Conservation (phyloP, 2,329 filamentous ascomycete genomes). For the Venturia aucupariae region DNA sequence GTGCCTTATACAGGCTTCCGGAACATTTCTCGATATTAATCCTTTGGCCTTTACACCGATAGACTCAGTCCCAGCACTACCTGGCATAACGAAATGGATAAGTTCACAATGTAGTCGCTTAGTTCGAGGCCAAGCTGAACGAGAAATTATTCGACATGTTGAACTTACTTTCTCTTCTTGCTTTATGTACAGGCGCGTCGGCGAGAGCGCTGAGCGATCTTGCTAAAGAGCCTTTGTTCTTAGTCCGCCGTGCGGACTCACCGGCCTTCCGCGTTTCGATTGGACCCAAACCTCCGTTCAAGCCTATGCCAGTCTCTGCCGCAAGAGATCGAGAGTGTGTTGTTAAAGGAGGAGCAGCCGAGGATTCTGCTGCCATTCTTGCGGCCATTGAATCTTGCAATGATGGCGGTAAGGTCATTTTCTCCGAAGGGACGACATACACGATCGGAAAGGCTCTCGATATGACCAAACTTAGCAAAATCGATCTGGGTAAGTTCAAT, state of each 20-base stretch:
- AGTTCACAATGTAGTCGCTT: not conserved
- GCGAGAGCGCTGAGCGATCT: not conserved
- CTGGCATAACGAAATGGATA: not conserved
- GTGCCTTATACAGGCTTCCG: not conserved
- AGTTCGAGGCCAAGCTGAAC: not conserved
- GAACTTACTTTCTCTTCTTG: not conserved
- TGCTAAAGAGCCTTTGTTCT: not conserved
- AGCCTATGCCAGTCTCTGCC: slow-evolving; percentile 27
- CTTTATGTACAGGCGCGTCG: not conserved
- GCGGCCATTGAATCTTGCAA: slow-evolving; percentile 51
- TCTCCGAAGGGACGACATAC: slow-evolving; percentile 47
- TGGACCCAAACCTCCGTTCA: slow-evolving; percentile 15
- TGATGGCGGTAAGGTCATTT: slow-evolving; percentile 52
- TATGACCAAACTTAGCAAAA: slow-evolving; percentile 48
- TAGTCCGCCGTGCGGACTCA: not conserved
- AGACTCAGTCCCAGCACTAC: not conserved
- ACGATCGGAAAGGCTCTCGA: slow-evolving; percentile 56
- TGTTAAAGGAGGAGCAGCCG: slow-evolving; percentile 32
- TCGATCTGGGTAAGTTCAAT: slow-evolving; percentile 42
- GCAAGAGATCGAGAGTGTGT: slow-evolving; percentile 29
- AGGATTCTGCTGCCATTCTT: slow-evolving; percentile 45
- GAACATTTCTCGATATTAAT: not conserved
- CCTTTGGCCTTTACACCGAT: not conserved
- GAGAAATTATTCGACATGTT: not conserved
- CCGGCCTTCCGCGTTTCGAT: not conserved